phyloP scores from a whole-genome alignment of 257 asterid genomes.

The Anisodus acutangulus region DNA sequence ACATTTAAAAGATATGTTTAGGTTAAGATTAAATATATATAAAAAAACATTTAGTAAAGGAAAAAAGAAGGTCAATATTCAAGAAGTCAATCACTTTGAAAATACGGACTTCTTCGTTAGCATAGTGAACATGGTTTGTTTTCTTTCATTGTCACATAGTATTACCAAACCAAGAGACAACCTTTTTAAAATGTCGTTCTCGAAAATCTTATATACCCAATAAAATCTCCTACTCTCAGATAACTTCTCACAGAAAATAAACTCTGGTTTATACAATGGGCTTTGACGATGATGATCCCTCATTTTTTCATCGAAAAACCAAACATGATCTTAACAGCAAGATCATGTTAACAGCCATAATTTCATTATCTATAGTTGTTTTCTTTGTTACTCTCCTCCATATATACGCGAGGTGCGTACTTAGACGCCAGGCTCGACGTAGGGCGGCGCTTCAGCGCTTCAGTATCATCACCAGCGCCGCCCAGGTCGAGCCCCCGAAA shows the following conservation, averaged over 20 bases:
- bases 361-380: conserved; percentile 65
- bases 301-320: background rate
- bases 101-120: background rate
- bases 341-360: conserved; percentile 75
- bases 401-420: conserved; percentile 63
- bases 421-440: conserved; percentile 75
- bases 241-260: background rate
- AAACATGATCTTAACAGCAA: conserved; percentile 51
- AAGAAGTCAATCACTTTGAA: conserved; percentile 46
- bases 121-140: background rate
- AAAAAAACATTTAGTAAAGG: too few species aligned
- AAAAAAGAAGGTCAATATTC: conserved; percentile 44
- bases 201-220: background rate
- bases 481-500: conserved; percentile 47
- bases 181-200: background rate
- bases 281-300: conserved; percentile 28
- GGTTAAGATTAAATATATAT: too few species aligned
- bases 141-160: background rate
- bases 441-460: conserved; percentile 49
- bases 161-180: conserved; percentile 30
- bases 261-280: conserved; percentile 40
- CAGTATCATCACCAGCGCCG: conserved; percentile 39
- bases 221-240: background rate
- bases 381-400: conserved; percentile 65
- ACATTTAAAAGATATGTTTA: background rate